Evolutionary conservation across 345 rosid species (phyloP).

Genomic region (Hibiscus trionum): DNA sequence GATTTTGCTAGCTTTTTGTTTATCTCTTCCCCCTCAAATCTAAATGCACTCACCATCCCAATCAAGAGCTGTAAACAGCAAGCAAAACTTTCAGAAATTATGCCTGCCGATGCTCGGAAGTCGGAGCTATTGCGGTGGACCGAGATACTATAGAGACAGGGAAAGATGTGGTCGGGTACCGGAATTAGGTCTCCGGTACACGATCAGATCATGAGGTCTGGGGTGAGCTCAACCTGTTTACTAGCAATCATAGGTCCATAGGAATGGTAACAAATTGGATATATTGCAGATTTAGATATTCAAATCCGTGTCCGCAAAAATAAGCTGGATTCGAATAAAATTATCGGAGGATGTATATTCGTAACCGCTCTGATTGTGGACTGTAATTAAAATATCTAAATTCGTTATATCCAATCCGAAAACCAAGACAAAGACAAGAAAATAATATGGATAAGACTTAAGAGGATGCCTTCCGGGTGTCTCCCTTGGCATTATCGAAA

Average conservation of each 20-base stretch:
- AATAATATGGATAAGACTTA: not conserved
- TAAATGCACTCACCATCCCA: conserved; percentile 43
- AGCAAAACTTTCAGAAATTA: not conserved
- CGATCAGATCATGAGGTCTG: too few relatives aligned
- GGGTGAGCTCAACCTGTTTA: too few relatives aligned
- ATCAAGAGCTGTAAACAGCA: conserved; percentile 39
- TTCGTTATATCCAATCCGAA: too few relatives aligned
- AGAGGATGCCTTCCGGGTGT: conserved; percentile 40
- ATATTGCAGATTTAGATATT: too few relatives aligned
- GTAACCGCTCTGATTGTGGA: too few relatives aligned
- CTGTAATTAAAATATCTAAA: too few relatives aligned
- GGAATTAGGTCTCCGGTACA: too few relatives aligned
- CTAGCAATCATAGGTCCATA: too few relatives aligned
- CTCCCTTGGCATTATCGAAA: conserved; percentile 46
- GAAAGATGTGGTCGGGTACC: too few relatives aligned
- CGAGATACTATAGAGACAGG: too few relatives aligned
- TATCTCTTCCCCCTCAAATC: conserved; percentile 51
- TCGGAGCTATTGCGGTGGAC: not conserved
- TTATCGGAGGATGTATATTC: too few relatives aligned
- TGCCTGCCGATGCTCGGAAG: not conserved
- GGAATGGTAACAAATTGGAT: too few relatives aligned
- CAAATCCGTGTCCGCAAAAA: not conserved
- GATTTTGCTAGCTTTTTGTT: conserved; percentile 29
- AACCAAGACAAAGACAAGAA: not conserved
- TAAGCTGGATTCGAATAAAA: not conserved